phyloP scores from a whole-genome alignment of 352 stramenopile genomes.

The Globisporangium nodosum region DNA sequence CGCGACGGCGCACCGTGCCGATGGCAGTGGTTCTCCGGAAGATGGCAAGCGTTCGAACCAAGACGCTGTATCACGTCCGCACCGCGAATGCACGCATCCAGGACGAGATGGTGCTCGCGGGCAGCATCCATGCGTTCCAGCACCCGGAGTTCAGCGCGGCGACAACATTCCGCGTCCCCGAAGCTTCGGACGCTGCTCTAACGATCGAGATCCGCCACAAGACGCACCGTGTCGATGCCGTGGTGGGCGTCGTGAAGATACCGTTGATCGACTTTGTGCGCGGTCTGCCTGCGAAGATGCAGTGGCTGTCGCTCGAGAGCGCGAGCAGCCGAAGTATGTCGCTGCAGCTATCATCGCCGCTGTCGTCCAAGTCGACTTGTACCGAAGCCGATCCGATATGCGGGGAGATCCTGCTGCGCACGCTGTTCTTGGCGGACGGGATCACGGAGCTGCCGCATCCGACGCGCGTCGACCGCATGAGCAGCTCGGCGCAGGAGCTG shows the following conservation, averaged over 20 bases:
- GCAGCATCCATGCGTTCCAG: slow-evolving; percentile 34
- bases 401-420: slow-evolving; percentile 38
- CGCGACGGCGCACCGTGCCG: slow-evolving; percentile 10
- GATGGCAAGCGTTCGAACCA: not conserved
- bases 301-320: slow-evolving; percentile 40
- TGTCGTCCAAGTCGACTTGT: not conserved
- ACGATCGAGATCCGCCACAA: slow-evolving; percentile 43
- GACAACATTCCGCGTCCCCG: slow-evolving; percentile 39
- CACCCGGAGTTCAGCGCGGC: slow-evolving; percentile 39
- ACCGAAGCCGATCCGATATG: slow-evolving; percentile 19
- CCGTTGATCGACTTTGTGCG: slow-evolving; percentile 48
- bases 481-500: slow-evolving; percentile 36
- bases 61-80: slow-evolving; percentile 37
- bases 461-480: slow-evolving; percentile 21
- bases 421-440: slow-evolving; percentile 54
- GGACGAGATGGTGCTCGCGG: slow-evolving; percentile 38
- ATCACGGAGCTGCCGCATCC: slow-evolving; percentile 40
- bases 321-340: not conserved
- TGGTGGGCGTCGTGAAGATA: slow-evolving; percentile 27
- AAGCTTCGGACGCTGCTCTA: slow-evolving; percentile 31
- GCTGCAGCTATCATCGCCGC: not conserved
- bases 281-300: slow-evolving; percentile 53
- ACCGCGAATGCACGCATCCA: slow-evolving; percentile 37
- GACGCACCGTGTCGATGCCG: slow-evolving; percentile 20
- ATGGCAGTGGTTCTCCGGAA: not conserved